Conservation (phyloP, 768 basidiomycete genomes). For the Amanita pseudoporphyria region DNA sequence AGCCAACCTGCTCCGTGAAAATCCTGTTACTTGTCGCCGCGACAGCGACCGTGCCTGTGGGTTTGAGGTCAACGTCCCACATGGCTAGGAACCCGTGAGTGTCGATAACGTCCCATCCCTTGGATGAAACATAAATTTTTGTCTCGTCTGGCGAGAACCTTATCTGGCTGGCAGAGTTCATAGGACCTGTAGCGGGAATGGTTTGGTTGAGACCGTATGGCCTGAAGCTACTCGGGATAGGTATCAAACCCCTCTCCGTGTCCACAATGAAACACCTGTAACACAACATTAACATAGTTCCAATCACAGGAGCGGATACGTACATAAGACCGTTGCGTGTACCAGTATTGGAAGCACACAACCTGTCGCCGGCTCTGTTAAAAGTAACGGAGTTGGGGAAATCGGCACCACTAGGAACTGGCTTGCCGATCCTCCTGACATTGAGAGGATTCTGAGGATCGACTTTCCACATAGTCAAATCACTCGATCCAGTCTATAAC, state of each 20-base stretch:
- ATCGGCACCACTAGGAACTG: constrained; percentile 2
- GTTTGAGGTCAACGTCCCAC: constrained; percentile 34
- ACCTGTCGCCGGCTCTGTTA: constrained; percentile 21
- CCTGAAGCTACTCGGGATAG: constrained; percentile 31
- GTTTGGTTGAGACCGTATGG: constrained; percentile 38
- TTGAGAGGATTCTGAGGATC: constrained; percentile 4
- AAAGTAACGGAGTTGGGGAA: constrained; percentile 18
- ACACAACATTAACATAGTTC: neutral
- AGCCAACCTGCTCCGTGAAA: constrained; percentile 29
- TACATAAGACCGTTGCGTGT: constrained; percentile 32
- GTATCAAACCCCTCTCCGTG: constrained; percentile 27
- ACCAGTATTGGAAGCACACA: constrained; percentile 36
- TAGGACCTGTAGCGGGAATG: constrained; percentile 39
- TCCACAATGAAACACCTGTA: constrained; percentile 36
- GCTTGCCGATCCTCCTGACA: neutral
- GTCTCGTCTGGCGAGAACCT: constrained; percentile 36
- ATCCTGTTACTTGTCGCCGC: constrained; percentile 28
- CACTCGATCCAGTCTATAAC: constrained; percentile 37
- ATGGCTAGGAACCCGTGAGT: constrained; percentile 40
- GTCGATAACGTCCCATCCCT: constrained; percentile 30
- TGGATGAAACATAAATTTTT: constrained; percentile 37
- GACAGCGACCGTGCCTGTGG: constrained; percentile 29
- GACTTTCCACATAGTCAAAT: constrained; percentile 15
- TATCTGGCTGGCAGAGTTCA: constrained; percentile 33
- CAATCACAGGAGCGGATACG: neutral